phyloP scores from a whole-genome alignment of 495 filamentous ascomycete species.

The Chaetomium fimeti region DNA sequence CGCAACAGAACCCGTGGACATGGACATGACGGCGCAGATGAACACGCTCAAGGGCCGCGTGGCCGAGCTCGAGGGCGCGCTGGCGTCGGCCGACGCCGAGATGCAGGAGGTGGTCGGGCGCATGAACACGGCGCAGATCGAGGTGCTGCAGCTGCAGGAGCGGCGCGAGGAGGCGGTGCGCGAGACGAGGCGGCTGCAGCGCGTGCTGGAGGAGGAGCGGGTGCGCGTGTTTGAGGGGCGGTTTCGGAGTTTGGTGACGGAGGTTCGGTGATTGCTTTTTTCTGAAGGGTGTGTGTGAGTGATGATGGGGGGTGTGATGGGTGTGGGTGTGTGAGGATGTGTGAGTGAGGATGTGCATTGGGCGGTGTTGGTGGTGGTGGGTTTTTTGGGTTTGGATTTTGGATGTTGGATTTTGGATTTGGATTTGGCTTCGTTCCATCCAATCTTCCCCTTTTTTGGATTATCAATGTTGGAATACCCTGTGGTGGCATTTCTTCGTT shows the following conservation, averaged over 20 bases:
- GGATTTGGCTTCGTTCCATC: neutral
- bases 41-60: constrained; percentile 65
- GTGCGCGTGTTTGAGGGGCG: constrained; percentile 47
- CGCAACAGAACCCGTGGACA: constrained; percentile 36
- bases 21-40: constrained; percentile 64
- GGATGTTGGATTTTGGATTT: neutral
- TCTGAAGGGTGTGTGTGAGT: neutral
- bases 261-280: neutral
- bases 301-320: neutral
- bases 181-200: constrained; percentile 74
- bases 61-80: constrained; percentile 73
- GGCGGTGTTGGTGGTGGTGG: neutral
- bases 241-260: constrained; percentile 32
- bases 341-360: neutral
- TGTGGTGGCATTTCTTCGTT: neutral
- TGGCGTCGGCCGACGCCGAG: constrained; percentile 80
- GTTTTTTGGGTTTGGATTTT: neutral
- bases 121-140: constrained; percentile 93
- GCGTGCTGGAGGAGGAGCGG: constrained; percentile 48
- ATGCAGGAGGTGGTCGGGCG: constrained; percentile 91
- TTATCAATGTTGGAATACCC: neutral
- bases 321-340: neutral
- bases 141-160: constrained; percentile 87
- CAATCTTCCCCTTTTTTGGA: neutral
- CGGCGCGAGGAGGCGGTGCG: constrained; percentile 86